Conservation (phyloP, 345 rosid species). For the Corchorus olitorius region DNA sequence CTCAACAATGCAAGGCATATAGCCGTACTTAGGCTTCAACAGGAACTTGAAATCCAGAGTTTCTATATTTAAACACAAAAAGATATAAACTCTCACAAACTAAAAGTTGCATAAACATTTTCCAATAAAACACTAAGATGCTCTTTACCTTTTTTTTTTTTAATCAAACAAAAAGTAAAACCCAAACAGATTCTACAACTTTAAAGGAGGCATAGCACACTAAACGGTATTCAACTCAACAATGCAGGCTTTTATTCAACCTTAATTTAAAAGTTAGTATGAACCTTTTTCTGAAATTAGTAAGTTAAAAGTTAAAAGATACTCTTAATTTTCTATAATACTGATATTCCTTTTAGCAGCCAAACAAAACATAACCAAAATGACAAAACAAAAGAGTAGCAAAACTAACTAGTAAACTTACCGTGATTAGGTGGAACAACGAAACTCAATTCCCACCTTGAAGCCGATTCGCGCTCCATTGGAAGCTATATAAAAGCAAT, state of each 20-base stretch:
- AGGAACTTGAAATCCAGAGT: conserved; percentile 98
- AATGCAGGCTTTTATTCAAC: not conserved
- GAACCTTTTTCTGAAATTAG: conserved; percentile 1
- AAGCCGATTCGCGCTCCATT: conserved; percentile 89
- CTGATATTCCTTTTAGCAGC: conserved; percentile 5
- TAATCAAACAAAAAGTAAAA: not conserved
- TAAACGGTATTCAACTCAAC: not conserved
- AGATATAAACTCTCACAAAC: not conserved
- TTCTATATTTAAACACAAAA: conserved; percentile 44
- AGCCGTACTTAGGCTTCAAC: conserved; percentile 80
- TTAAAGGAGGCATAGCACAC: not conserved
- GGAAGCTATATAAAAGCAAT: conserved; percentile 49
- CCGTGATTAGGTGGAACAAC: conserved; percentile 99
- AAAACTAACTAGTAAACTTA: conserved; percentile 15
- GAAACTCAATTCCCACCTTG: conserved; percentile 88
- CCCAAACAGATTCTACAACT: conserved; percentile 1
- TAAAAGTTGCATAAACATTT: not conserved
- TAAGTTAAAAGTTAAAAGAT: not conserved
- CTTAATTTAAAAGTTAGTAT: not conserved
- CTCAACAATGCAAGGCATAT: conserved; percentile 73
- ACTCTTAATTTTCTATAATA: not conserved
- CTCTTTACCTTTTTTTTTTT: not conserved
- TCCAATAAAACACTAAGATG: conserved; percentile 3
- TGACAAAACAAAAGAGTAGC: not conserved
- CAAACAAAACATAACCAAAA: conserved; percentile 15